phyloP scores from a whole-genome alignment of 208 protist genomes.

The Entamoeba histolytica region DNA sequence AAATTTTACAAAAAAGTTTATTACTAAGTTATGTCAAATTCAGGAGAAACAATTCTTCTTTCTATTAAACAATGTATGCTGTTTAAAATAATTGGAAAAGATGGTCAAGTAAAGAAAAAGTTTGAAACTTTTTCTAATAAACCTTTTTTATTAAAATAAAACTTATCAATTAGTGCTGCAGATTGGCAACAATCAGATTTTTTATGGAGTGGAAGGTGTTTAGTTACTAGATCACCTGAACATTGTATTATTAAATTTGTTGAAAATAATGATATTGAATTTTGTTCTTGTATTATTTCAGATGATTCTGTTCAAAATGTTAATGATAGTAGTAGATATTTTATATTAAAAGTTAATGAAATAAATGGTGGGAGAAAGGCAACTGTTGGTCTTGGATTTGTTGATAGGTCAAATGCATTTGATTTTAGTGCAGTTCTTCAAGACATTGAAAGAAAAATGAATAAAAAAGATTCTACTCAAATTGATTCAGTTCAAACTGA shows the following conservation, averaged over 20 bases:
- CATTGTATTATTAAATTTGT: background rate
- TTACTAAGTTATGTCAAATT: too few relatives aligned
- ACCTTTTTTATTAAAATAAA: too few relatives aligned
- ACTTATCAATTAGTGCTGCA: background rate
- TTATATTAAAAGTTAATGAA: background rate
- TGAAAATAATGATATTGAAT: background rate
- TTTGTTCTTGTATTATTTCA: background rate
- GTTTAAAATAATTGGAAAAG: background rate
- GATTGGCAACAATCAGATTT: background rate
- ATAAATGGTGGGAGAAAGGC: background rate
- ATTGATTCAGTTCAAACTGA: background rate
- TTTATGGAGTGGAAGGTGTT: background rate
- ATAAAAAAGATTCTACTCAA: background rate
- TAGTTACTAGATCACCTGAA: background rate
- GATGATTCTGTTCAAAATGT: background rate
- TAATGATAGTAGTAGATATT: background rate
- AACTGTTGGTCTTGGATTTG: background rate
- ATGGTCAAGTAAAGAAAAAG: background rate
- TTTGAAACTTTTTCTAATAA: background rate
- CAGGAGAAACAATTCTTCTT: background rate
- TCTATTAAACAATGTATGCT: background rate
- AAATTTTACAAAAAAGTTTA: too few relatives aligned
- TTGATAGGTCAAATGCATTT: background rate
- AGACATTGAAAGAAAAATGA: background rate
- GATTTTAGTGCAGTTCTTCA: background rate